Evolutionary conservation across 805 yeast species (phyloP), one percentile per base, ranked within the genome.

Genomic region (Vanderwaltozyma yarrowii): DNA sequence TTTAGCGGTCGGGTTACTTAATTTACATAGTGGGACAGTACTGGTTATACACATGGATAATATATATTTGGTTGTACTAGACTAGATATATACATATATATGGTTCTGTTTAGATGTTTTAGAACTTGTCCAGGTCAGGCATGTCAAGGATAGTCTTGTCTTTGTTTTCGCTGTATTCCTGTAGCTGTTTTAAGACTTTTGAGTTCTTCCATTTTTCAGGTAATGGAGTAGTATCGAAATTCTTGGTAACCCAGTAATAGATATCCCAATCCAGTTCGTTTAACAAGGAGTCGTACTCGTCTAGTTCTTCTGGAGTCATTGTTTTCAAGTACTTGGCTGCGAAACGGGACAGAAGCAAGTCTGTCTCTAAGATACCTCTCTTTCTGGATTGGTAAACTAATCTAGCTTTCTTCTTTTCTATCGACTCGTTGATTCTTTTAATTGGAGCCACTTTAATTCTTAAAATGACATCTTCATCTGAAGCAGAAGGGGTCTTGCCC

Each of bases 231-330:
- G 83, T 76, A 26, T 74, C 77, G 51, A 65, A 83, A 58, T 88
- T 85, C 47, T 74, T 75, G 2, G 96, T 86, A 19, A 94, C 95
- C 98, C 98, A 89, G 65, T 92, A 92, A 61, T 85, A 92, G 43
- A 92, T 88, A 61, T 92, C 98, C 98, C 98, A 92, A 61, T 92
- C 98, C n/a, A 89, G 75, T 61, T 89, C 94, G 60, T 92, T 94
- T 55, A 92, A 69, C 41, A 92, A 62, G 40, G 69, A 57, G 54
- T 89, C 96, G 60, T 85, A 92, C 60, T 92, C 97, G 33, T 76
- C 80, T 38, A 92, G 66, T 61, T 86, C 81, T 38, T 69, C 79
- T 43, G 65, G 60, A 11, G 71, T 66, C 67, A 92, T 71, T 0
- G 56, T 54, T 28, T 69, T 61, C 45, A 92, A 65, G 54, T 83